phyloP scores from a whole-genome alignment of 495 filamentous ascomycete species.

The Talaromyces trachyspermus region DNA sequence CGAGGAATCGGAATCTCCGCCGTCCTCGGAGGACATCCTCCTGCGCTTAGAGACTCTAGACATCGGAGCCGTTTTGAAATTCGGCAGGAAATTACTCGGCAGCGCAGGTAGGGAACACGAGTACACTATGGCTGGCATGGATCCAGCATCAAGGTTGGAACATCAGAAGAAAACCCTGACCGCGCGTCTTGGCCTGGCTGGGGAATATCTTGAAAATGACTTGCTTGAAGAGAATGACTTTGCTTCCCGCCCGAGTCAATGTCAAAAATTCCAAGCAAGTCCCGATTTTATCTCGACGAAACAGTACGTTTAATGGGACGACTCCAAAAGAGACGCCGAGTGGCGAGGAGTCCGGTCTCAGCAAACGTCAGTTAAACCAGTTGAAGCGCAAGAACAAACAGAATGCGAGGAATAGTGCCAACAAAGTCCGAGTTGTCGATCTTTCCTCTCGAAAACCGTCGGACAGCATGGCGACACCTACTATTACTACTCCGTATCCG shows the following conservation, averaged over 20 bases:
- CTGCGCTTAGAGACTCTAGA: slow-evolving; percentile 72
- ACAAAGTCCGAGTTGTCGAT: slow-evolving; percentile 87
- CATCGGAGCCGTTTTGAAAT: slow-evolving; percentile 66
- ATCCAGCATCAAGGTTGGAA: slow-evolving; percentile 69
- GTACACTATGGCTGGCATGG: slow-evolving; percentile 70
- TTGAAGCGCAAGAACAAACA: slow-evolving; percentile 85
- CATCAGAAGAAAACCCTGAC: slow-evolving; percentile 85
- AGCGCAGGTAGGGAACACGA: slow-evolving; percentile 78
- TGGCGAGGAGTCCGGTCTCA: slow-evolving; percentile 64
- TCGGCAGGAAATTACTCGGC: slow-evolving; percentile 73
- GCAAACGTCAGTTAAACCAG: slow-evolving; percentile 86
- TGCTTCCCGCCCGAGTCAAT: slow-evolving; percentile 38
- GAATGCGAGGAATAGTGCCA: slow-evolving; percentile 75
- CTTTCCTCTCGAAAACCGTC: slow-evolving; percentile 64
- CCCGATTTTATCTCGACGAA: slow-evolving; percentile 27
- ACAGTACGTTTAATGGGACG: slow-evolving; percentile 38
- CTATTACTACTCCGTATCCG: slow-evolving; percentile 58
- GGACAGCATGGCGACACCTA: slow-evolving; percentile 57
- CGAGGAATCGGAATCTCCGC: slow-evolving; percentile 17
- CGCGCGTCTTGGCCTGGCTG: slow-evolving; percentile 73
- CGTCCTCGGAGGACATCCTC: slow-evolving; percentile 47
- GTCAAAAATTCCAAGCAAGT: slow-evolving; percentile 36
- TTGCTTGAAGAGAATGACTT: slow-evolving; percentile 59
- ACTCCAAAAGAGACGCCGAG: slow-evolving; percentile 32
- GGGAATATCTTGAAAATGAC: slow-evolving; percentile 80